A percentile compares a stretch with the other conserved stretches of the same genome.
phyloP scores from a whole-genome alignment of 805 yeast species.

The Wickerhamiella vanderwaltii region DNA sequence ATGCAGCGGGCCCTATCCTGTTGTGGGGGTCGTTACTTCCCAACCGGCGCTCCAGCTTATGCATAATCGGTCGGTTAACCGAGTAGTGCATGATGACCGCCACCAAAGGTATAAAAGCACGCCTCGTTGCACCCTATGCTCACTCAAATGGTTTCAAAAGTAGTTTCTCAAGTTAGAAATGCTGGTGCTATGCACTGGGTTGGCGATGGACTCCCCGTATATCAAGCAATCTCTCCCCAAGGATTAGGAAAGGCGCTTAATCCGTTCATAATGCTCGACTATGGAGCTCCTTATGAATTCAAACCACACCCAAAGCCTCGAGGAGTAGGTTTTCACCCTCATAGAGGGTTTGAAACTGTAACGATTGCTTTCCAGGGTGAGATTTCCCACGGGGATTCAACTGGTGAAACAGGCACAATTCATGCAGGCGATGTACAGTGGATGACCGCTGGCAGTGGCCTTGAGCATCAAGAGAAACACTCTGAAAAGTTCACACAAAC shows the following conservation, averaged over 20 bases:
- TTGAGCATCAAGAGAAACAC: conserved; percentile 82
- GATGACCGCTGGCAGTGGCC: conserved; percentile 88
- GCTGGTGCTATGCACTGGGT: conserved; percentile 12
- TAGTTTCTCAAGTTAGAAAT: background rate
- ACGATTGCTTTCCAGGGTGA: conserved; percentile 54
- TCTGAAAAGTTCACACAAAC: conserved; percentile 35
- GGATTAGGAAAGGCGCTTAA: conserved; percentile 9
- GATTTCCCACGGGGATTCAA: conserved; percentile 75
- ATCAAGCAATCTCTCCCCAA: conserved; percentile 3
- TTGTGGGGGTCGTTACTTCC: too few relatives aligned
- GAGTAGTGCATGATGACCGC: too few relatives aligned
- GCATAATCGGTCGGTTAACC: too few relatives aligned
- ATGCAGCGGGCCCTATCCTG: too few relatives aligned
- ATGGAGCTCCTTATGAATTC: conserved; percentile 12
- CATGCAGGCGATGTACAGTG: conserved; percentile 79
- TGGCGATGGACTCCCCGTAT: conserved; percentile 13
- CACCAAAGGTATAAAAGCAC: too few relatives aligned
- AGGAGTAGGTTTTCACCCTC: conserved; percentile 40
- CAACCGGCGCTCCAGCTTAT: too few relatives aligned
- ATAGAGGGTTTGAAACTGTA: conserved; percentile 72
- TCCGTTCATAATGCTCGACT: conserved; percentile 14
- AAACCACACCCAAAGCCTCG: conserved; percentile 9
- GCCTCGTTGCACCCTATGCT: too few relatives aligned
- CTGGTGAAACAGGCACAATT: conserved; percentile 68
- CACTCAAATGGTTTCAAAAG: background rate